A percentile compares a stretch with the other conserved stretches of the same genome.
phyloP scores from a whole-genome alignment of 441 rosid genomes.

The Populus tomentosa region DNA sequence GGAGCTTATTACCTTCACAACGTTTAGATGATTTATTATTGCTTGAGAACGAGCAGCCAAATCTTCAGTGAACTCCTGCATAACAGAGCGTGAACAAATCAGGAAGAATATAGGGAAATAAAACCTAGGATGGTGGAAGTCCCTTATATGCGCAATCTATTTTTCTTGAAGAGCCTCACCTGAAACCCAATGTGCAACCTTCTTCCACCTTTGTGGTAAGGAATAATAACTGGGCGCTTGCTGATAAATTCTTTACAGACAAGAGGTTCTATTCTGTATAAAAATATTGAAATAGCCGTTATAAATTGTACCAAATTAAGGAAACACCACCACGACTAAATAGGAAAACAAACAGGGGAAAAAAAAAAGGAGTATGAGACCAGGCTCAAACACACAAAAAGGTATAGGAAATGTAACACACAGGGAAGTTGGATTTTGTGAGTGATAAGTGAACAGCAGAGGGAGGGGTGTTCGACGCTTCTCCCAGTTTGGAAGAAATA shows the following conservation, averaged over 20 bases:
- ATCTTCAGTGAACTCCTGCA: slow-evolving; percentile 82
- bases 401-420: neutral
- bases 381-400: neutral
- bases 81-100: neutral
- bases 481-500: slow-evolving; percentile 1
- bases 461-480: neutral
- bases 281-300: slow-evolving; percentile 20
- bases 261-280: slow-evolving; percentile 80
- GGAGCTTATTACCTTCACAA: slow-evolving; percentile 42
- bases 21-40: slow-evolving; percentile 51
- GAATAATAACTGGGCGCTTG: slow-evolving; percentile 80
- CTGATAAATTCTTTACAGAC: slow-evolving; percentile 75
- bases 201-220: slow-evolving; percentile 97
- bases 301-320: neutral
- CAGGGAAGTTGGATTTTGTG: neutral
- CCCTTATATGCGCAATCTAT: neutral
- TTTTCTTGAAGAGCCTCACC: slow-evolving; percentile 33
- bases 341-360: neutral
- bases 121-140: neutral
- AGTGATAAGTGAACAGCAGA: neutral
- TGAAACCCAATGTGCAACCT: slow-evolving; percentile 92
- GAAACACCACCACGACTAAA: neutral
- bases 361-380: too few relatives aligned
- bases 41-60: slow-evolving; percentile 73
- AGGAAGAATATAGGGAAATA: slow-evolving; percentile 5